These are phyloP conservation scores for Alternaria triticimaculans DNA, from an alignment of 2,329 filamentous ascomycete genomes.

Conservation along the genomic window DNA sequence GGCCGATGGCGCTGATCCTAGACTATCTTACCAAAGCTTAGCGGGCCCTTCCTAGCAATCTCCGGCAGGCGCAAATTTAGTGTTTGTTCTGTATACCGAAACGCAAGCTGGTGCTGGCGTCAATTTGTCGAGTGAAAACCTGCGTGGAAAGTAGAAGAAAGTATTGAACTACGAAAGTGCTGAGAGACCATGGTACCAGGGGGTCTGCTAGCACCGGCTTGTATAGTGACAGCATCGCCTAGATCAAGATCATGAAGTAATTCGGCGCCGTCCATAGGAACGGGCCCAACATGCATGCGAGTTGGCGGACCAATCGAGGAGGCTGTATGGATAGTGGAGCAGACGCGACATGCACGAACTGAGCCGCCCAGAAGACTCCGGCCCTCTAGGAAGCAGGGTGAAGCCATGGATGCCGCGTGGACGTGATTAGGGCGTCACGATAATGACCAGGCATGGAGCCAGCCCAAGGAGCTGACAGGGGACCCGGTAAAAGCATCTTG, in stretches of 20 bases:
- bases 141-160: conserved; percentile 3
- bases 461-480: conserved; percentile 7
- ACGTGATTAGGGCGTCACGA: conserved; percentile 23
- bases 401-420: conserved; percentile 37
- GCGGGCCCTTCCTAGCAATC: conserved; percentile 30
- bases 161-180: neutral
- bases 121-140: conserved; percentile 2
- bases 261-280: conserved; percentile 17
- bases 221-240: conserved; percentile 4
- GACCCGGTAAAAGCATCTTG: conserved; percentile 19
- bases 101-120: conserved; percentile 1
- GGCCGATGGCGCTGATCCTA: conserved; percentile 43
- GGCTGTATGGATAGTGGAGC: conserved; percentile 2
- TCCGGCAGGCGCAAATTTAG: conserved; percentile 11
- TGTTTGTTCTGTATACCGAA: conserved; percentile 12
- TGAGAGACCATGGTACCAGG: neutral
- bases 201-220: conserved; percentile 3
- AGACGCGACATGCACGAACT: conserved; percentile 22
- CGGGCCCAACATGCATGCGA: conserved; percentile 16
- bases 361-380: conserved; percentile 15
- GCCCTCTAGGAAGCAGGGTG: conserved; percentile 17
- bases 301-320: conserved; percentile 18
- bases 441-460: conserved; percentile 24
- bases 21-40: conserved; percentile 39
- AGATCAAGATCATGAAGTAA: conserved; percentile 28